Conservation (phyloP, 2,329 filamentous ascomycete species). For the Diaporthe helianthi region DNA sequence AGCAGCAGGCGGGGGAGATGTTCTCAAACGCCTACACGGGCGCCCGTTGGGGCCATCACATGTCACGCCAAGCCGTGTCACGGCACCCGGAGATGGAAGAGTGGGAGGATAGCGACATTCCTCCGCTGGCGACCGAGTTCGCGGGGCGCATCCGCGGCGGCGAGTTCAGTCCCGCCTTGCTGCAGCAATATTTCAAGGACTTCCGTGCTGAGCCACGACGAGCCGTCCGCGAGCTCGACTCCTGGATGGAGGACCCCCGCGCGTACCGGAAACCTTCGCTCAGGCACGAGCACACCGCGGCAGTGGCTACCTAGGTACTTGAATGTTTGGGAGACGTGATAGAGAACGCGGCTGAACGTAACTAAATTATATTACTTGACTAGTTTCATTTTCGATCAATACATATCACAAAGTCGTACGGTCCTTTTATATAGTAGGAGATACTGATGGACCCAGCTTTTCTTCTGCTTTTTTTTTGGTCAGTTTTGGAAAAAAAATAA, state of each 20-base stretch:
- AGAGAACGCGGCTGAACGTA: not conserved
- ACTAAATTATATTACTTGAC: not conserved
- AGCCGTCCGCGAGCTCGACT: constrained; percentile 24
- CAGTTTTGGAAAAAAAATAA: no score
- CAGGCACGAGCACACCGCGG: not conserved
- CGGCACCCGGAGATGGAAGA: constrained; percentile 29
- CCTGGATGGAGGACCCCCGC: constrained; percentile 30
- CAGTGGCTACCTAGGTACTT: no score
- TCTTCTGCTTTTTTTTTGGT: no score
- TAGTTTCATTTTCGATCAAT: no score
- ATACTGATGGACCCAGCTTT: no score
- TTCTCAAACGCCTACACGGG: constrained; percentile 30
- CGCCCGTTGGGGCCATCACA: constrained; percentile 28
- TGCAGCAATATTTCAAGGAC: constrained; percentile 34
- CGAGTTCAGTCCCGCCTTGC: constrained; percentile 31
- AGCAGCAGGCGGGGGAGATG: constrained; percentile 29
- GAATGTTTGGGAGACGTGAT: not conserved
- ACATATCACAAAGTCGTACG: no score
- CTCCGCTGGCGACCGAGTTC: constrained; percentile 17
- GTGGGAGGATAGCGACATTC: constrained; percentile 29
- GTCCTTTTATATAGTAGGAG: no score
- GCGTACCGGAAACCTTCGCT: constrained; percentile 27
- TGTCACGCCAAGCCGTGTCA: constrained; percentile 7
- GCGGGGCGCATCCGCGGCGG: constrained; percentile 11
- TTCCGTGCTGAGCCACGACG: constrained; percentile 31